phyloP scores from a whole-genome alignment of 257 asterid genomes.

The Coffea canephora region DNA sequence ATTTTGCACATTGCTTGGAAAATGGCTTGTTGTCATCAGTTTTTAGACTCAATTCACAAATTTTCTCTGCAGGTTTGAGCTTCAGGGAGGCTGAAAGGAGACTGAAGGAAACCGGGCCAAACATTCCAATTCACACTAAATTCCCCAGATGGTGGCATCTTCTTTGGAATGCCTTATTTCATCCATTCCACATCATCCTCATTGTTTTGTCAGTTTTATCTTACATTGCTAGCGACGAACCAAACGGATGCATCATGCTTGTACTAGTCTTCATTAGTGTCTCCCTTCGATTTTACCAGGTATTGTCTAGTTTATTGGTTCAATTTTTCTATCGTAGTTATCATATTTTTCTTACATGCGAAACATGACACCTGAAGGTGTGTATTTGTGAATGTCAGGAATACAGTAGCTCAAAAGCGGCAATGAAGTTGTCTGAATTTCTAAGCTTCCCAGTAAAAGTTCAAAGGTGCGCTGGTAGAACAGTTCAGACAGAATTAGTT shows the following conservation, averaged over 20 bases:
- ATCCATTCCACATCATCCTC: constrained; percentile 28
- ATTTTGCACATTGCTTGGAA: neutral
- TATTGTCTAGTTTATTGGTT: neutral
- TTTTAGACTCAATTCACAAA: too few species aligned
- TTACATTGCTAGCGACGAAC: constrained; percentile 22
- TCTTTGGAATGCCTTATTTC: constrained; percentile 25
- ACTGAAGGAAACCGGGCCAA: constrained; percentile 25
- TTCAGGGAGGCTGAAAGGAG: constrained; percentile 29
- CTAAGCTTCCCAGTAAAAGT: constrained; percentile 18
- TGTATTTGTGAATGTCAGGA: constrained; percentile 2
- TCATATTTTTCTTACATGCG: neutral
- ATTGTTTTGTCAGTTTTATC: constrained; percentile 19
- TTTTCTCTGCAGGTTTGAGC: constrained; percentile 23
- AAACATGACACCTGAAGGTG: neutral
- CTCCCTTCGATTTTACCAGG: constrained; percentile 29
- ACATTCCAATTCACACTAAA: constrained; percentile 11
- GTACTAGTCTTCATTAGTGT: constrained; percentile 26
- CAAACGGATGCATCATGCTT: constrained; percentile 29
- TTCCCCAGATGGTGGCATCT: constrained; percentile 26
- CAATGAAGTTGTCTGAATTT: constrained; percentile 19
- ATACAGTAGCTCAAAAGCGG: constrained; percentile 25
- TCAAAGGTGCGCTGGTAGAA: constrained; percentile 27
- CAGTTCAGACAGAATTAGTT: constrained; percentile 23
- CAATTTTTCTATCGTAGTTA: neutral
- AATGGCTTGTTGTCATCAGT: neutral